Base-by-base conservation (phyloP, 2,329 filamentous ascomycete genomes). In the Dryadomyces quercus-mongolicae region DNA sequence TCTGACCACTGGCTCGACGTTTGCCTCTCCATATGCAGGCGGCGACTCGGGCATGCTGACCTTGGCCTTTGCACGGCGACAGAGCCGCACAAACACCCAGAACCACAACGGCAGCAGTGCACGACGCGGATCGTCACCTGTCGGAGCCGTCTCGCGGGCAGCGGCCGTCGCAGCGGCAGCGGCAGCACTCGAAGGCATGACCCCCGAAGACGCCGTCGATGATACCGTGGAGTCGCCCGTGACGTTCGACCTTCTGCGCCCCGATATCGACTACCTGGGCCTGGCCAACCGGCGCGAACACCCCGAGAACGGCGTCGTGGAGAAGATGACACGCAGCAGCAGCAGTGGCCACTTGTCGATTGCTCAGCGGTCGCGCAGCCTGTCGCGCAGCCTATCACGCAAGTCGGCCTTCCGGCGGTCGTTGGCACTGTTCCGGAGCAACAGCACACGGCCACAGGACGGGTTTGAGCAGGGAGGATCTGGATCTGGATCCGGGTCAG, bases 201-300 rank as follows among this genome's bases (percentile, higher is more conserved):
- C 25, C 36, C 3, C 10, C 8, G 36, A 40, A 16, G 36, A 40
- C 6, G 15, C 36, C 10, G 15, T 40, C 36, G 36, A 36, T 2
- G 21, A 44, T 3, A 36, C 20, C 18, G 31, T 15, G 4, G 13
- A 16, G 36, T 21, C 47, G 49, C 49, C 49, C 1, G 16, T 44
- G 18, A 50, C 18, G 9, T 34, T 60, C 12, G 75, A 77, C 56
- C 75, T 80, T 56, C 75, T 80, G 56, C 74, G 74, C 55, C 76
- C 77, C 0, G 78, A 82, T 50, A 73, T 81, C 46, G 76, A 81
- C 59, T 79, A 80, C 57, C 71, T 75, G 53, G 73, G 73, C 0
- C 64, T 74, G 8, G 68, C 69, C 0, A 71, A 73, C 55, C 65
- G 66, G 50, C 56, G 20, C 42, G 40, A 15, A 43, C 47, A 42